Evolutionary conservation across 257 asterid genomes (phyloP), one percentile per base, ranked within the genome.

Genomic region (Cruciata laevipes): DNA sequence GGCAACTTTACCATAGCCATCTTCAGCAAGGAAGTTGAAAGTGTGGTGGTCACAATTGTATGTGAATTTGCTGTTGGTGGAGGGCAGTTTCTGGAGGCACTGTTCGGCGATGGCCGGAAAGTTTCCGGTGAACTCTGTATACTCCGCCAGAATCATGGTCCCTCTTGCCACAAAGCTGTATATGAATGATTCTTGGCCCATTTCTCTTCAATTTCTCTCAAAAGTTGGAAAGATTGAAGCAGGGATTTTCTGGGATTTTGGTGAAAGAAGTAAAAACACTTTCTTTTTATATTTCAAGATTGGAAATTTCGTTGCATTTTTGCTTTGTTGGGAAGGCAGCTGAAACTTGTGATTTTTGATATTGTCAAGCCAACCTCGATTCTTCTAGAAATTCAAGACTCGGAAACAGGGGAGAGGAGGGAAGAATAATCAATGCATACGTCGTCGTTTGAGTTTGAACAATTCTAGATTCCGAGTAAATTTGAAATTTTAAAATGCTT

Each of bases 101-200:
- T 85, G 95, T 67, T 84, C 93, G 1, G 96, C 96, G 55, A 89
- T 87, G 71, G 89, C 95, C 71, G 95, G 93, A 18, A 89, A 89
- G 67, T 89, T 87, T 40, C 96, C 96, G 71, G 96, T 89, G 83
- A 84, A 85, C 81, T 85, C 96, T 5, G 95, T 82, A 84, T 83
- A 87, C 77, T 89, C 96, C 52, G 96, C 87, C 76, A 87, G 53
- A 58, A 87, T 81, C 91, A 83, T 57, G 52, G 95, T 87, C 65
- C 96, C 95, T 21, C 96, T 87, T 5, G 96, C 93, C 72, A 85
- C 95, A 79, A 85, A 89, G 89, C 91, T 87, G 84, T 89, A 89
- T 62, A 89, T 85, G 75, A 89, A 87, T 73, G 91, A 87, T 83
- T 87, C 95, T 38, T 89, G 96, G 55, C 86, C 89, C 96, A 89